Evolutionary conservation across 192 early-diverging fungal genomes (phyloP), one percentile per base, ranked within the genome.

Genomic region (Paraglomus occultum): DNA sequence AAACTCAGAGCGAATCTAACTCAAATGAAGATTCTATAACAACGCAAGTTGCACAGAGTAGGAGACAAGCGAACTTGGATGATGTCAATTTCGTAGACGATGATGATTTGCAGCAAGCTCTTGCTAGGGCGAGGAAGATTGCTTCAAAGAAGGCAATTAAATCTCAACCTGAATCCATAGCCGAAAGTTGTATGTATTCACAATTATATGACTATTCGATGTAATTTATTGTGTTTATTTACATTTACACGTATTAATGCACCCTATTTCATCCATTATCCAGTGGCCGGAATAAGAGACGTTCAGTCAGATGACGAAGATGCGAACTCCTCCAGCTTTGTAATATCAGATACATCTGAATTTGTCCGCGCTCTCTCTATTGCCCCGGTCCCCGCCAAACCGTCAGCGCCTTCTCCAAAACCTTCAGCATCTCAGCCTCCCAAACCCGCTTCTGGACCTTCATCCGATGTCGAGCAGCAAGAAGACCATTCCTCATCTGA

Each of bases 41-140:
- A 40, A 45, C 59, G 46, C 20, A 31, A 57, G 54, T 20, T 47
- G 38, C 46, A 15, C 64, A 50, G 42, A 51, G 6, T 51, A 67
- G 50, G 42, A 50, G 50, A 20, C 53, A 18, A 39, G 39, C 38
- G 39, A 45, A 57, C 46, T 42, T 69, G 9, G 53, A 69, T 55
- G 86, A 90, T n/a, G 68, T 85, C 11, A 95, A 91, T 71, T 89
- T 90, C 81, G 94, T 96, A 14, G 96, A 98, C 69, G 96, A 98
- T 73, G 95, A 97, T 69, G 96, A 98, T 60, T 73, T 98, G 48
- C 94, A 96, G 66, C 73, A 76, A 20, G 92, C 94, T 9, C 76
- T 98, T n/a, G 87, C 94, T 0, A 77, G 85, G 9, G 82, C 92
- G 11, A 83, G 96, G 45, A 75, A 87, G 20, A 57, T 85, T 45